A percentile compares a stretch with the other conserved stretches of the same genome.
These are phyloP conservation scores for Fusarium papillatum DNA, from an alignment of 2,329 filamentous ascomycete species.

Conservation along the genomic window DNA sequence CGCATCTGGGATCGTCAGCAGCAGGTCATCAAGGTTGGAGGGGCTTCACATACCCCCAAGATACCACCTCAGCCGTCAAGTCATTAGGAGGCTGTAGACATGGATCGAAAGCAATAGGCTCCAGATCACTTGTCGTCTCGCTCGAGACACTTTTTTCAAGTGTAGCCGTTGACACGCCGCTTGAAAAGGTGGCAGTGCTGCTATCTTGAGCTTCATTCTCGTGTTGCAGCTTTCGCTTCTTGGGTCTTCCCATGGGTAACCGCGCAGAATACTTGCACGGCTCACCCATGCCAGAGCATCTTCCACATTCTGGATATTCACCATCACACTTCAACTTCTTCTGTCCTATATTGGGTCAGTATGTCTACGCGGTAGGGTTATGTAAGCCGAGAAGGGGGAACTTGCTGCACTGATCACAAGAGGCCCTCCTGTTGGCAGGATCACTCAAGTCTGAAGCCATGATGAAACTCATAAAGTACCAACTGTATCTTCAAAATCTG, in stretches of 20 bases:
- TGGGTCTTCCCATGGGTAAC: constrained; percentile 42
- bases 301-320: constrained; percentile 34
- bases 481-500: neutral
- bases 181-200: constrained; percentile 8
- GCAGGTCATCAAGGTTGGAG: neutral
- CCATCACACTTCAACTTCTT: constrained; percentile 46
- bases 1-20: constrained; percentile 33
- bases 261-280: constrained; percentile 39
- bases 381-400: constrained; percentile 9
- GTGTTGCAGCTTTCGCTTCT: constrained; percentile 37
- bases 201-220: constrained; percentile 18
- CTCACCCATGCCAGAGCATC: constrained; percentile 31
- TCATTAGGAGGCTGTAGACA: constrained; percentile 28
- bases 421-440: constrained; percentile 38
- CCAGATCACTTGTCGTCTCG: constrained; percentile 23
- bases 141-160: constrained; percentile 11
- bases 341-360: constrained; percentile 37
- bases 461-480: neutral
- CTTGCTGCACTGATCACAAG: constrained; percentile 44
- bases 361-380: neutral
- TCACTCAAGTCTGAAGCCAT: constrained; percentile 31
- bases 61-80: constrained; percentile 4
- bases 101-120: constrained; percentile 19
- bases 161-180: constrained; percentile 19
- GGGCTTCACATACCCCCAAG: constrained; percentile 27